Conservation (phyloP, 2,329 filamentous ascomycete genomes). For the Microdochium paspali region DNA sequence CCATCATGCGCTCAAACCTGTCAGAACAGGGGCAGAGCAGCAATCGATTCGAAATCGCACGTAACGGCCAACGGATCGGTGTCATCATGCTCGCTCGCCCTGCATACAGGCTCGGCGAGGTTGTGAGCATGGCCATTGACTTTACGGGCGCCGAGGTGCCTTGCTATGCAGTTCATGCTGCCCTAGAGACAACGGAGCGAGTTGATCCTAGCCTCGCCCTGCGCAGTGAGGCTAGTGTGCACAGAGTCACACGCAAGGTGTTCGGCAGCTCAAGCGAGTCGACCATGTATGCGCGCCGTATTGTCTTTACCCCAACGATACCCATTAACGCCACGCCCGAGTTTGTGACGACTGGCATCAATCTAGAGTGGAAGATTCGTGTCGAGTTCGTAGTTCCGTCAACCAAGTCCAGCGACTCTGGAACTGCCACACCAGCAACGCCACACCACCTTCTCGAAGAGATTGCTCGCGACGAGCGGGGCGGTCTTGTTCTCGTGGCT, state of each 20-base stretch:
- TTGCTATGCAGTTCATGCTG: conserved; percentile 76
- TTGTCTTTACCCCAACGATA: conserved; percentile 76
- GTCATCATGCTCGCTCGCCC: conserved; percentile 84
- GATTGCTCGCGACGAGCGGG: conserved; percentile 69
- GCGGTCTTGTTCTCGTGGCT: conserved; percentile 63
- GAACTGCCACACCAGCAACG: conserved; percentile 9
- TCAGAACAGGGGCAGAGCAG: conserved; percentile 63
- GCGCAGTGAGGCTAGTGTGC: conserved; percentile 75
- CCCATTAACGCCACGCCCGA: conserved; percentile 79
- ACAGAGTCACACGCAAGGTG: conserved; percentile 75
- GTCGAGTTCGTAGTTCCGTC: conserved; percentile 87
- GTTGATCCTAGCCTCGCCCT: conserved; percentile 74
- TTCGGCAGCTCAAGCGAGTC: conserved; percentile 74
- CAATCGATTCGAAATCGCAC: conserved; percentile 93
- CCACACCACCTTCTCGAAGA: conserved; percentile 61
- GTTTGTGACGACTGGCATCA: conserved; percentile 83
- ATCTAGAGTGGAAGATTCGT: conserved; percentile 77
- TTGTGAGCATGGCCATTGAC: conserved; percentile 75
- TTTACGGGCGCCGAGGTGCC: conserved; percentile 69
- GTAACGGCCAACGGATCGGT: conserved; percentile 83
- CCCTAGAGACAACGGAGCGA: conserved; percentile 79
- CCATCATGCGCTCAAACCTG: conserved; percentile 75
- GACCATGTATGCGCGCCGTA: conserved; percentile 67
- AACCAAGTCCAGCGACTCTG: conserved; percentile 14
- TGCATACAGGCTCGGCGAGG: conserved; percentile 81